phyloP scores from a whole-genome alignment of 2,329 filamentous ascomycete species.

The Endothia cerciana region DNA sequence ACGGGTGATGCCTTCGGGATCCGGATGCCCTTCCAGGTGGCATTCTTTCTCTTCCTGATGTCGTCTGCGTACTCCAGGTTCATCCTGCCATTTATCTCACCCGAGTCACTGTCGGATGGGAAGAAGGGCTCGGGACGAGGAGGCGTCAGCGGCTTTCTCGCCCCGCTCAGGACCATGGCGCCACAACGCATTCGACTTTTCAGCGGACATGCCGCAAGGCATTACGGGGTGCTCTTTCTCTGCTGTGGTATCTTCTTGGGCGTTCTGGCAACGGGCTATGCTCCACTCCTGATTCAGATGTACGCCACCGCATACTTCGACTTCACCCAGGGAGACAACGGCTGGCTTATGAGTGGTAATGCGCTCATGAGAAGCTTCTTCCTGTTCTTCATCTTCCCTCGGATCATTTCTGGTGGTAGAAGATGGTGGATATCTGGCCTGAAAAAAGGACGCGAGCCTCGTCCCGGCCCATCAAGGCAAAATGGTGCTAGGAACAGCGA shows the following conservation, averaged over 20 bases:
- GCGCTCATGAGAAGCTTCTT: conserved; percentile 55
- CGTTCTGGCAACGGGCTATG: conserved; percentile 68
- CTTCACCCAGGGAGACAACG: conserved; percentile 55
- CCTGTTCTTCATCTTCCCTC: conserved; percentile 54
- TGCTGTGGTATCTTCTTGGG: conserved; percentile 67
- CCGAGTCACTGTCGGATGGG: conserved; percentile 42
- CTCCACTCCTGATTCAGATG: conserved; percentile 62
- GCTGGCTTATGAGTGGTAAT: conserved; percentile 57
- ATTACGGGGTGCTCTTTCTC: conserved; percentile 64
- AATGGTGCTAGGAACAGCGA: background rate
- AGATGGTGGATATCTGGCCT: conserved; percentile 43
- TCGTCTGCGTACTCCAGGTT: conserved; percentile 47
- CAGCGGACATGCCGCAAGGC: conserved; percentile 54
- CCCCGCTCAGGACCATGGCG: conserved; percentile 62
- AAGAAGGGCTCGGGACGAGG: conserved; percentile 35
- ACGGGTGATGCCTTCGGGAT: conserved; percentile 67
- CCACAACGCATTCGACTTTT: conserved; percentile 56
- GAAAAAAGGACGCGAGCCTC: conserved; percentile 42
- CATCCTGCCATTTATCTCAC: conserved; percentile 55
- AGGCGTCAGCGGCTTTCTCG: conserved; percentile 57
- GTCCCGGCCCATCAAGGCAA: conserved; percentile 33
- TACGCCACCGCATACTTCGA: conserved; percentile 56
- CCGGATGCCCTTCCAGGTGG: conserved; percentile 65
- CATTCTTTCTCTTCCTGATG: conserved; percentile 59
- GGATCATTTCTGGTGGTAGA: conserved; percentile 52